Base-by-base conservation (phyloP, 2,329 filamentous ascomycete genomes). In the Claviceps arundinis region DNA sequence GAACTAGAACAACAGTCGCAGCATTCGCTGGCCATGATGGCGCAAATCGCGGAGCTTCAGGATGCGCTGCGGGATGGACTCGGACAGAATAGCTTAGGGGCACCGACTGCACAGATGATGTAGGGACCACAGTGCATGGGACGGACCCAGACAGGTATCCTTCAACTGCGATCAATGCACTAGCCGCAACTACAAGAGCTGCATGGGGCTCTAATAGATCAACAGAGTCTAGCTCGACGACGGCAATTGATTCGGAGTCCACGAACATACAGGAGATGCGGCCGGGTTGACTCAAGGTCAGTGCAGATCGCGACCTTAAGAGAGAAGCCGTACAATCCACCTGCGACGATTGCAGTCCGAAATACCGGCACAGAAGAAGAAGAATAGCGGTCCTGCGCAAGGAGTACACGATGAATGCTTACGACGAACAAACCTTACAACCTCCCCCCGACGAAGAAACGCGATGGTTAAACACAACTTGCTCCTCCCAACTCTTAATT, bases 1-100 rank as follows among this genome's bases (percentile, higher is more conserved):
- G 71, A 78, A 53, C 67, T 78, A 55, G 69, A 76, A 41, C 66
- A 71, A 43, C 75, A 78, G 55, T 71, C 66, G 17, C 69, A 69
- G 44, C 70, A 74, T 56, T 71, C 68, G 4, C 60, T 70, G 13
- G 64, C 68, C 34, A 73, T 77, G 70, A 71, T 76, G 68, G 65
- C 70, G 43, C 73, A 76, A 57, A 72, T 77, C 24, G 64, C 67
- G 1, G 66, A 73, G 53, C 65, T 76, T 13, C 70, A 74, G 57
- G 69, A 71, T 17, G 64, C 70, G 4, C 59, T 74, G 41, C 63
- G 68, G 9, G 64, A 67, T 40, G 63, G 64, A 22, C 57, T 71
- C 5, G 55, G 58, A 43, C 60, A 62, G 26, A 61, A 66, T 38
- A 56, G 52, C 14, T 50, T 68, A 38, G 65, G 63, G 42, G 68